Base-by-base conservation (phyloP, 345 rosid species). In the Hypericum perforatum region DNA sequence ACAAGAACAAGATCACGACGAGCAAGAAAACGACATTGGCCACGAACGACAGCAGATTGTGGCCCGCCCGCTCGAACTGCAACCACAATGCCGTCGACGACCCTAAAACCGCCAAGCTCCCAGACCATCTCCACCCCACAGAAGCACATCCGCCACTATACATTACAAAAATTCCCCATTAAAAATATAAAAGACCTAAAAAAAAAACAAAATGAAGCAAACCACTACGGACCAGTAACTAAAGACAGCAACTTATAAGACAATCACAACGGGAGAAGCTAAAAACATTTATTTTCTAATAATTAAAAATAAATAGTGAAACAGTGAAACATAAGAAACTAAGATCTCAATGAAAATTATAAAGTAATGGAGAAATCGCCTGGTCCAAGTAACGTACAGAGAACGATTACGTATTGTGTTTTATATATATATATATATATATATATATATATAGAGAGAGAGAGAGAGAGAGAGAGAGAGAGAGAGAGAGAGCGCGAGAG, bases 11-110 rank as follows among this genome's bases (percentile, higher is more conserved):
- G 63, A 84, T 78, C 0, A 69, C 68, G 38, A 84, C 79, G 8
- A 94, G 94, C 49, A 82, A 82, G 67, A 86, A 74, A 47, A 89
- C 61, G 8, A 81, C 95, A 63, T 89, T 86, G 15, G 95, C 76
- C 55, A n/a, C n/a, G n/a, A n/a, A n/a, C n/a, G n/a, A n/a, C n/a
- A n/a, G n/a, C n/a, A n/a, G n/a, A n/a, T n/a, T n/a, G n/a, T n/a
- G n/a, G n/a, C n/a, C n/a, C n/a, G n/a, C n/a, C n/a, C n/a, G n/a
- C n/a, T n/a, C n/a, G n/a, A n/a, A n/a, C n/a, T n/a, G n/a, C n/a
- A n/a, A n/a, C n/a, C n/a, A n/a, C n/a, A n/a, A n/a, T n/a, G n/a
- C n/a, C n/a, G n/a, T n/a, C n/a, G n/a, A n/a, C n/a, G n/a, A n/a
- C n/a, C n/a, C n/a, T n/a, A n/a, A n/a, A n/a, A n/a, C n/a, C n/a